phyloP scores from a whole-genome alignment of 768 basidiomycete species.

The Tremella yokohamensis region DNA sequence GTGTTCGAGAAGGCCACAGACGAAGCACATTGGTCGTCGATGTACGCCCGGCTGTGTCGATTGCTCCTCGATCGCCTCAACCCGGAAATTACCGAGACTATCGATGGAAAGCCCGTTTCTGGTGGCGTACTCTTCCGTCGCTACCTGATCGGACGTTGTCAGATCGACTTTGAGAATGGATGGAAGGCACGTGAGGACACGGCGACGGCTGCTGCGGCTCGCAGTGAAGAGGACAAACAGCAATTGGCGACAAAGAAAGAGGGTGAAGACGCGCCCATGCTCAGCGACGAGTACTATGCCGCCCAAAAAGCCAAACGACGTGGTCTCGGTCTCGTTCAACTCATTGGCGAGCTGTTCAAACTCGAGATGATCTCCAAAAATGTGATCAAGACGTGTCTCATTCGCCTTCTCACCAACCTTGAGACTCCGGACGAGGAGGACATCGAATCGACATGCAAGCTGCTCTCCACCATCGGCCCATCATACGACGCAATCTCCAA shows the following conservation, averaged over 20 bases:
- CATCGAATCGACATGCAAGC: conserved; percentile 90
- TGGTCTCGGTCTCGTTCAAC: conserved; percentile 93
- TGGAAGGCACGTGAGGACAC: conserved; percentile 87
- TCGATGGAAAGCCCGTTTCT: conserved; percentile 82
- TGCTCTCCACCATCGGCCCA: conserved; percentile 81
- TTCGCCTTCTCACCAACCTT: conserved; percentile 88
- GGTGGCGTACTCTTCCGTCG: conserved; percentile 95
- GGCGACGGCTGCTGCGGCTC: conserved; percentile 77
- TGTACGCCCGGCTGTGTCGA: conserved; percentile 92
- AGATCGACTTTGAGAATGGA: conserved; percentile 94
- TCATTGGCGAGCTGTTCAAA: conserved; percentile 98
- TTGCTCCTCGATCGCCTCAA: conserved; percentile 95
- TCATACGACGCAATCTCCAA: conserved; percentile 77
- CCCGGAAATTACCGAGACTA: conserved; percentile 79
- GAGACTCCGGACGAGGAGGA: conserved; percentile 97
- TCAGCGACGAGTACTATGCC: conserved; percentile 93
- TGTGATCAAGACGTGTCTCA: conserved; percentile 98
- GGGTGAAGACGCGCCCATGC: conserved; percentile 67
- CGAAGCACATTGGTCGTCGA: conserved; percentile 91
- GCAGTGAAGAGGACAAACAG: conserved; percentile 76
- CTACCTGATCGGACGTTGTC: conserved; percentile 92
- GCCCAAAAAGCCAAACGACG: conserved; percentile 96
- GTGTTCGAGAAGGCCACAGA: conserved; percentile 98
- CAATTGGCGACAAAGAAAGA: conserved; percentile 55
- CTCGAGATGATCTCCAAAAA: conserved; percentile 96